These are phyloP conservation scores for Insectozyma bohioensis DNA, from an alignment of 1,139 yeast genomes.

Conservation along the genomic window DNA sequence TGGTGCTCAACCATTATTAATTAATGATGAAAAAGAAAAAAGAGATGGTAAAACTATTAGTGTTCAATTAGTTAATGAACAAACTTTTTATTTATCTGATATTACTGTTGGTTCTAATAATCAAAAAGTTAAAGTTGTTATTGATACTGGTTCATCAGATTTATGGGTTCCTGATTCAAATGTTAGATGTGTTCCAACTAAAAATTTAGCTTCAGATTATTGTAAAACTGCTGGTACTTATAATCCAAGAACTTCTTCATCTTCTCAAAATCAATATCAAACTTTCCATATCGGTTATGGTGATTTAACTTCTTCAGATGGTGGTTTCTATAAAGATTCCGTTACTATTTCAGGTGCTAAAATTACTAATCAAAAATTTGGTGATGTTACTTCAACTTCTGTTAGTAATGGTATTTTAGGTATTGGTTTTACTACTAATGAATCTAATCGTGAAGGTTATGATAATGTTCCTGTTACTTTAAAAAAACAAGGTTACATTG, in stretches of 20 bases:
- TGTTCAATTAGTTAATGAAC: conserved; percentile 5
- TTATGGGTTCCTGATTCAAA: conserved; percentile 22
- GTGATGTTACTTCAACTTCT: conserved; percentile 15
- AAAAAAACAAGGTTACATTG: conserved; percentile 44
- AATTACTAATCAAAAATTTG: conserved; percentile 17
- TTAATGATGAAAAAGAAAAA: conserved; percentile 1
- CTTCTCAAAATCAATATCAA: conserved; percentile 9
- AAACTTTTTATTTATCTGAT: conserved; percentile 9
- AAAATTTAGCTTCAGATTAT: neutral
- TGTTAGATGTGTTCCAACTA: conserved; percentile 8
- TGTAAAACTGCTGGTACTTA: conserved; percentile 8
- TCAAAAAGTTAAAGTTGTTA: conserved; percentile 15
- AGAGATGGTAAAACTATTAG: conserved; percentile 6
- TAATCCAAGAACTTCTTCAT: conserved; percentile 7
- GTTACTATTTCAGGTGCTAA: conserved; percentile 14
- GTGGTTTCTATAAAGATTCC: conserved; percentile 55
- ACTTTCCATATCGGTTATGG: conserved; percentile 14
- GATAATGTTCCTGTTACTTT: conserved; percentile 32
- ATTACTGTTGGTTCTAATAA: conserved; percentile 14
- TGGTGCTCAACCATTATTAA: too few species aligned
- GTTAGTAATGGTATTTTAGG: conserved; percentile 21
- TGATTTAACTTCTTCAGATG: conserved; percentile 33
- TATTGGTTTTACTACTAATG: conserved; percentile 18
- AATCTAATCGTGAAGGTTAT: conserved; percentile 19
- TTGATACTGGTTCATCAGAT: conserved; percentile 29